These are phyloP conservation scores for Vitis cinerea DNA, from an alignment of 164 flowering plant genomes.

Conservation along the genomic window DNA sequence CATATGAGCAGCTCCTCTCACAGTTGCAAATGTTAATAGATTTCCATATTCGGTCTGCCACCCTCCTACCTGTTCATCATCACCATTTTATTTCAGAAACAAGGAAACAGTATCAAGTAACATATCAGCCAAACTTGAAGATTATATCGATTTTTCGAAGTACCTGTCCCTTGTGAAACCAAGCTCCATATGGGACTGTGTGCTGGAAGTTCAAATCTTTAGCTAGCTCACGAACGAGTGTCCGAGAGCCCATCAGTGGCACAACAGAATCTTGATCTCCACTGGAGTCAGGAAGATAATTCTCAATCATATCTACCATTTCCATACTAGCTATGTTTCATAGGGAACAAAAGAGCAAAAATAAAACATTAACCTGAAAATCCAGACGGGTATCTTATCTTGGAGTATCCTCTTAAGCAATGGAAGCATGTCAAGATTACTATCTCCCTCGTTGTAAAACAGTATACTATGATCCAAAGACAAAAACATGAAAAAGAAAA, in stretches of 20 bases:
- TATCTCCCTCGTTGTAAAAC: constrained; percentile 61
- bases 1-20: constrained; percentile 98
- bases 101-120: not conserved
- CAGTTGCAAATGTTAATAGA: constrained; percentile 84
- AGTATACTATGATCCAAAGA: constrained; percentile 42
- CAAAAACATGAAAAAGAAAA: constrained; percentile 1
- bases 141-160: not conserved
- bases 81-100: not conserved
- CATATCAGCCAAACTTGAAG: too few relatives aligned
- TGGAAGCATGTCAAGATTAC: constrained; percentile 73
- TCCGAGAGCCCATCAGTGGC: constrained; percentile 80
- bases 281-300: constrained; percentile 33
- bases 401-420: constrained; percentile 63
- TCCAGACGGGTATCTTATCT: constrained; percentile 65
- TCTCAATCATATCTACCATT: too few relatives aligned
- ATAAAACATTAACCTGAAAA: constrained; percentile 61
- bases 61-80: constrained; percentile 70
- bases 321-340: too few relatives aligned
- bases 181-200: constrained; percentile 90
- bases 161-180: constrained; percentile 95
- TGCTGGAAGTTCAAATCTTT: constrained; percentile 56
- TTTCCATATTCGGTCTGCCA: constrained; percentile 94
- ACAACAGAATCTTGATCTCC: constrained; percentile 98
- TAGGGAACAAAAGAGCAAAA: too few relatives aligned
- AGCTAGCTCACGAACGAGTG: constrained; percentile 84